A percentile compares a stretch with the other conserved stretches of the same genome.
Evolutionary conservation across 257 asterid species (phyloP).

Genomic region (Ilex asprella): DNA sequence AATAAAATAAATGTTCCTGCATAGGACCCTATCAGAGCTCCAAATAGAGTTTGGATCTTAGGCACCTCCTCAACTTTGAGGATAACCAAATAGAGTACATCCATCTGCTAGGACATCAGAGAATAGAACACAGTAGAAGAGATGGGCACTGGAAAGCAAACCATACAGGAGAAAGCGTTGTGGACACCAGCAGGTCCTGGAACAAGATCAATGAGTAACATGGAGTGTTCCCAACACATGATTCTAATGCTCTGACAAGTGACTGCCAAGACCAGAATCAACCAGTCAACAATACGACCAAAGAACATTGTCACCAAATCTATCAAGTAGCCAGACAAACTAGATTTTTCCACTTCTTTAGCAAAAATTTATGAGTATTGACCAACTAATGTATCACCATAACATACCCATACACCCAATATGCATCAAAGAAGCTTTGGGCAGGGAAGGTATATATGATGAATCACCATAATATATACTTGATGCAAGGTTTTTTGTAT

Average conservation of each 20-base stretch:
- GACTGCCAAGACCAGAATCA: slow-evolving; percentile 52
- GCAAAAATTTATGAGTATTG: no score
- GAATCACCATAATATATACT: no score
- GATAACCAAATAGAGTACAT: not conserved
- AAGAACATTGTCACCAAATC: not conserved
- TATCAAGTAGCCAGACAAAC: no score
- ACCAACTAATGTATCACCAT: no score
- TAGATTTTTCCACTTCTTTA: no score
- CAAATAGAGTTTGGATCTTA: no score
- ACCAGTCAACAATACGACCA: not conserved
- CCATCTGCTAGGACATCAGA: not conserved
- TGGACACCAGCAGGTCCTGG: slow-evolving; percentile 92
- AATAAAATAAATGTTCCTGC: no score
- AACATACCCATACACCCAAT: no score
- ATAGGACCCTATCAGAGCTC: no score
- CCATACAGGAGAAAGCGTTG: slow-evolving; percentile 88
- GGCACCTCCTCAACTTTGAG: not conserved
- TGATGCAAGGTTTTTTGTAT: no score
- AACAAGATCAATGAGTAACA: slow-evolving; percentile 81
- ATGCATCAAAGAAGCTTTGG: no score
- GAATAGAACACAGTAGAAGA: slow-evolving; percentile 10
- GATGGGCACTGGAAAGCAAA: slow-evolving; percentile 16
- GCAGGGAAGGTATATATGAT: no score
- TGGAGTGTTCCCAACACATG: slow-evolving; percentile 53
- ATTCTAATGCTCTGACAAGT: slow-evolving; percentile 69